These are phyloP conservation scores for Acrocalymma vagum DNA, from an alignment of 2,329 filamentous ascomycete genomes.

Conservation along the genomic window DNA sequence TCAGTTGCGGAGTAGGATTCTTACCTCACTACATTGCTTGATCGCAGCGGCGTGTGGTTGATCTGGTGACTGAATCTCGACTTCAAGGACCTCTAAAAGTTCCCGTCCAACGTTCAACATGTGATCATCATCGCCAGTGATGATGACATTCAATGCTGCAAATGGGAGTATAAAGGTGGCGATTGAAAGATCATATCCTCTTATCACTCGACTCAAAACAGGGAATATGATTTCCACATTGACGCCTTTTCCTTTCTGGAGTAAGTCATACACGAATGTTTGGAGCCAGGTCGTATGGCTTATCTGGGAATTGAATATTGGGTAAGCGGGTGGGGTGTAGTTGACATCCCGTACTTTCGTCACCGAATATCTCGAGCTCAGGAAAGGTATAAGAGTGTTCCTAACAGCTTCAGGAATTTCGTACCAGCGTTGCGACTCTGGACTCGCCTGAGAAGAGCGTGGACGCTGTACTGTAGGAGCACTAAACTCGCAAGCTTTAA, in stretches of 20 bases:
- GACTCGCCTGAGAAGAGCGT: conserved; percentile 63
- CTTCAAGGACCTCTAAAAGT: conserved; percentile 75
- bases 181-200: conserved; percentile 84
- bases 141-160: conserved; percentile 80
- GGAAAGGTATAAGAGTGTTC: conserved; percentile 86
- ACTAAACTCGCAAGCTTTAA: conserved; percentile 78
- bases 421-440: conserved; percentile 78
- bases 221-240: conserved; percentile 82
- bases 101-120: conserved; percentile 74
- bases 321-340: conserved; percentile 63
- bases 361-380: conserved; percentile 83
- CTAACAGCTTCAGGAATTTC: conserved; percentile 78
- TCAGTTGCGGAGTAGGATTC: conserved; percentile 24
- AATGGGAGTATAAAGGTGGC: conserved; percentile 91
- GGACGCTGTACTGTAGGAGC: conserved; percentile 61
- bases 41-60: conserved; percentile 76
- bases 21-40: conserved; percentile 86
- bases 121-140: conserved; percentile 74
- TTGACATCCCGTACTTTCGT: conserved; percentile 46
- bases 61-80: conserved; percentile 61
- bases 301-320: conserved; percentile 75
- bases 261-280: conserved; percentile 79
- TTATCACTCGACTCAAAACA: conserved; percentile 81
- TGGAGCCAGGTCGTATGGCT: conserved; percentile 85
- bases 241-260: conserved; percentile 77